Conservation (phyloP, 257 asterid species). For the Solanum gandarillasii region DNA sequence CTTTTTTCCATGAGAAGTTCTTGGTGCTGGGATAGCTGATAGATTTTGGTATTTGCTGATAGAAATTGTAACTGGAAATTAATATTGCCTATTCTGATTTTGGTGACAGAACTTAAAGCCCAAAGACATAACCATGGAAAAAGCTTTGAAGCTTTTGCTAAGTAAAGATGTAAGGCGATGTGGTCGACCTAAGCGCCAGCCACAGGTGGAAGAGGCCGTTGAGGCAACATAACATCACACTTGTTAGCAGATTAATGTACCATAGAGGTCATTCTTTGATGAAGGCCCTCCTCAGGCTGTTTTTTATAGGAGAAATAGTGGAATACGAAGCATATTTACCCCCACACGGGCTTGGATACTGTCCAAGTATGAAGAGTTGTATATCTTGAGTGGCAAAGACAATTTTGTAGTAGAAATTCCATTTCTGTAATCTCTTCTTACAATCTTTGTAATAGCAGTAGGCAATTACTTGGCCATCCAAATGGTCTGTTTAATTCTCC, state of each 20-base stretch:
- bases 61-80: not conserved
- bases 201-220: conserved; percentile 19
- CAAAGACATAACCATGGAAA: conserved; percentile 49
- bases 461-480: not conserved
- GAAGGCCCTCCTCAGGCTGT: not conserved
- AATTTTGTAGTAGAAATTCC: not conserved
- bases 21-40: not conserved
- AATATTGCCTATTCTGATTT: not conserved
- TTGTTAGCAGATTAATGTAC: not conserved
- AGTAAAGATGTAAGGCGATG: conserved; percentile 45
- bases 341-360: not conserved
- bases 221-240: conserved; percentile 16
- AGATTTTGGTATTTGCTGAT: not conserved
- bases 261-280: not conserved
- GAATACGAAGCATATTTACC: not conserved
- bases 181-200: conserved; percentile 53
- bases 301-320: not conserved
- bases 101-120: conserved; percentile 47
- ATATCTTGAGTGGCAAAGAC: not conserved
- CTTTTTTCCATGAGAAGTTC: not conserved
- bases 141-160: conserved; percentile 48
- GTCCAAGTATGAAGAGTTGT: not conserved
- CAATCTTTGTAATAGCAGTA: not conserved
- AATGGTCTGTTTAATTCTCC: not conserved
- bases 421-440: not conserved